These are phyloP conservation scores for Isoetes engelmannii DNA, from an alignment of 83 land plant species.

Conservation along the genomic window DNA sequence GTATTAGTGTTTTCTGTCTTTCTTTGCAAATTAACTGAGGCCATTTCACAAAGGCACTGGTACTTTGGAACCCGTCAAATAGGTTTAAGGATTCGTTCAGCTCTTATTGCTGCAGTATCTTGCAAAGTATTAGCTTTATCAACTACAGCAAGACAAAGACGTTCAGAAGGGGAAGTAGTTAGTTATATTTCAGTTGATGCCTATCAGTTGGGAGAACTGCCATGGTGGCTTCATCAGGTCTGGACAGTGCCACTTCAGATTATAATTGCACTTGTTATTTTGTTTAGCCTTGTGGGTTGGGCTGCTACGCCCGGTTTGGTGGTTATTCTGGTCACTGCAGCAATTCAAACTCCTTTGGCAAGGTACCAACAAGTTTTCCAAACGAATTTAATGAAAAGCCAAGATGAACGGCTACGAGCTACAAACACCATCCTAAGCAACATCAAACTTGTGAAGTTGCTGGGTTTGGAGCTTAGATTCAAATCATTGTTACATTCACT, in stretches of 20 bases:
- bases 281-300: not conserved
- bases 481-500: not conserved
- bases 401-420: not conserved
- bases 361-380: not conserved
- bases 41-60: conserved; percentile 7
- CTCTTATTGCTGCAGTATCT: not conserved
- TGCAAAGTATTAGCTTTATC: not conserved
- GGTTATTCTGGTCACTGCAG: not conserved
- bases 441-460: conserved; percentile 11
- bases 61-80: not conserved
- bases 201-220: not conserved
- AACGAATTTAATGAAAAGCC: not conserved
- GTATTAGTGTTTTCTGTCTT: not conserved
- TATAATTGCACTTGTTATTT: not conserved
- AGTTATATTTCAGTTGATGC: conserved; percentile 7
- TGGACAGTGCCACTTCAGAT: conserved; percentile 1
- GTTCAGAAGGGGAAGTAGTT: not conserved
- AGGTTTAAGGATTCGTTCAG: conserved; percentile 1
- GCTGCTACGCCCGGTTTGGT: not conserved
- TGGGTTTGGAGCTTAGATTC: conserved; percentile 8
- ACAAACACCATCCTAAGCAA: not conserved
- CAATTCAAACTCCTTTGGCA: not conserved
- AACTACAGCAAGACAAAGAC: not conserved
- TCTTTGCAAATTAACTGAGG: not conserved
- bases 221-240: not conserved